Conservation (phyloP, 2,329 filamentous ascomycete species). For the Arachnopeziza araneosa region DNA sequence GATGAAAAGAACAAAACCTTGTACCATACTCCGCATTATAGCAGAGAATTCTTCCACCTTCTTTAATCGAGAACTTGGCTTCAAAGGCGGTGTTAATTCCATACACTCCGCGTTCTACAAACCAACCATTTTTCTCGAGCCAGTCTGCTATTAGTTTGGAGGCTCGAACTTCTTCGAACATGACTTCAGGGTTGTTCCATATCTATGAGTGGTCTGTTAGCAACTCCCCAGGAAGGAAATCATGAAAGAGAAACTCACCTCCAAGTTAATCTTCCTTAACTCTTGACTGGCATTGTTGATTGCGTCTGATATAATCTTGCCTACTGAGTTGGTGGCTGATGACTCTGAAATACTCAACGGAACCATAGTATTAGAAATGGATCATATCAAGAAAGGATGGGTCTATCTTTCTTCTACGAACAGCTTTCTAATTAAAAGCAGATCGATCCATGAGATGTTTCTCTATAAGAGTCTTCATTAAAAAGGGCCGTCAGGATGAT, state of each 20-base stretch:
- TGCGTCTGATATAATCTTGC: background rate
- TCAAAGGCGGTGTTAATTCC: slow-evolving; percentile 46
- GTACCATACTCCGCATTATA: slow-evolving; percentile 39
- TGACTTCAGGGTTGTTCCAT: slow-evolving; percentile 42
- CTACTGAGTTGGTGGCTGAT: background rate
- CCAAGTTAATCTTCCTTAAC: background rate
- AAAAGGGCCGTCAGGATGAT: too few relatives aligned
- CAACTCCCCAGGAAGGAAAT: background rate
- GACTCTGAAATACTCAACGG: background rate
- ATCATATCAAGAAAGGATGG: too few relatives aligned
- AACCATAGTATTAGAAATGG: background rate
- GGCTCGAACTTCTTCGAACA: slow-evolving; percentile 44
- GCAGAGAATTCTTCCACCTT: slow-evolving; percentile 33
- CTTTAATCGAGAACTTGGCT: slow-evolving; percentile 35
- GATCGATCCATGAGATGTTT: too few relatives aligned
- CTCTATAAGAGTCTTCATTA: too few relatives aligned
- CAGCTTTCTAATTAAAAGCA: too few relatives aligned
- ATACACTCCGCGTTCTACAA: slow-evolving; percentile 42
- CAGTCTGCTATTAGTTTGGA: slow-evolving; percentile 42
- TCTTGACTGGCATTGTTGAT: background rate
- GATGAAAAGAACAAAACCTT: background rate
- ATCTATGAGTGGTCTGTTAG: slow-evolving; percentile 26
- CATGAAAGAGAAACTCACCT: background rate
- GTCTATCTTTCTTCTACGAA: too few relatives aligned
- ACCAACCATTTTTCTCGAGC: slow-evolving; percentile 39